Percentiles rank a stretch among this genome's conserved stretches.
These are phyloP conservation scores for Globomyces pollinis-pini DNA, from an alignment of 192 early-diverging fungal genomes.

Conservation along the genomic window DNA sequence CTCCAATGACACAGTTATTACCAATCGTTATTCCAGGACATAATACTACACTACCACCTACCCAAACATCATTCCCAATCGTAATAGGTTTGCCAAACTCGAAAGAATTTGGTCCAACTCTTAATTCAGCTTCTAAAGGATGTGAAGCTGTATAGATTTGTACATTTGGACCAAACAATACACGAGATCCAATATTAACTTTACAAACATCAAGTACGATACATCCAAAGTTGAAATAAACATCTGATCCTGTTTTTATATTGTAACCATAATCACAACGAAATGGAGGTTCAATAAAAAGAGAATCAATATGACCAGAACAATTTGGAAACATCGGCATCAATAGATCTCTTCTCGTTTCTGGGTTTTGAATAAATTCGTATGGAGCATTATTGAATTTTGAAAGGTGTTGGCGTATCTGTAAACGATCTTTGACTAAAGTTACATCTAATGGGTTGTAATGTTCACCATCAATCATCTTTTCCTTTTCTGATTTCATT, in stretches of 20 bases:
- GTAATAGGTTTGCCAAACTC: conserved; percentile 30
- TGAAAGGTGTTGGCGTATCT: too few species aligned
- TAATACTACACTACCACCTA: conserved; percentile 75
- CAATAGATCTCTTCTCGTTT: too few species aligned
- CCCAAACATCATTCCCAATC: conserved; percentile 84
- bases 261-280: conserved; percentile 31
- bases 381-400: too few species aligned
- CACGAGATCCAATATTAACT: conserved; percentile 66
- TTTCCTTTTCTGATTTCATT: not conserved
- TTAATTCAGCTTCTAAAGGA: conserved; percentile 35
- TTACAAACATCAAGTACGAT: conserved; percentile 65
- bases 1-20: conserved; percentile 55
- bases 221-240: conserved; percentile 73
- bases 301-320: too few species aligned
- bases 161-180: conserved; percentile 68
- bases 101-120: conserved; percentile 14
- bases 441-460: not conserved
- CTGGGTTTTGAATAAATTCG: too few species aligned
- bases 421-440: not conserved
- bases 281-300: not conserved
- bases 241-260: conserved; percentile 61
- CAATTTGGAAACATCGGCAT: too few species aligned
- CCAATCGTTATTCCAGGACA: conserved; percentile 86
- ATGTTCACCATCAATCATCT: not conserved
- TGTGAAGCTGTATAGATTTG: conserved; percentile 69